Percentiles rank a stretch among this genome's conserved stretches.
phyloP scores from a whole-genome alignment of 2,329 filamentous ascomycete genomes.

The Aspergillus pseudoglaucus region DNA sequence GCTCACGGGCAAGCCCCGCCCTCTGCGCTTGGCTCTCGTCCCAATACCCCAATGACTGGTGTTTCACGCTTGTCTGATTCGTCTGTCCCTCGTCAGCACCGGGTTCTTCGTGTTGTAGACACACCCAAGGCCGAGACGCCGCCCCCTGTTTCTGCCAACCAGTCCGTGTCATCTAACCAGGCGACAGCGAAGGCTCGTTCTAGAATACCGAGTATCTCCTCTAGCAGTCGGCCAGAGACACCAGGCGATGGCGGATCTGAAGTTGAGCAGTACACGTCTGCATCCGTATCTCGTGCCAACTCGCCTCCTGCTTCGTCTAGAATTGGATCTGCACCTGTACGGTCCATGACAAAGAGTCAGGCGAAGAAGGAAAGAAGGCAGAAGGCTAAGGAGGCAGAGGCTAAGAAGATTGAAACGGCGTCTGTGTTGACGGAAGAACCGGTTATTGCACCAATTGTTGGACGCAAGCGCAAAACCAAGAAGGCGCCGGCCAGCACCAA shows the following conservation, averaged over 20 bases:
- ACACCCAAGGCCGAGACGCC: slow-evolving; percentile 48
- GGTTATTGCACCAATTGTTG: slow-evolving; percentile 56
- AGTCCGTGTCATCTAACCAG: slow-evolving; percentile 26
- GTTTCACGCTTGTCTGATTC: slow-evolving; percentile 34
- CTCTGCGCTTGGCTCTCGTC: slow-evolving; percentile 39
- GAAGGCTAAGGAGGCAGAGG: slow-evolving; percentile 42
- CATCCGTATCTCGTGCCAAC: slow-evolving; percentile 54
- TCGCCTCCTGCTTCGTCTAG: slow-evolving; percentile 49
- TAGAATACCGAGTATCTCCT: slow-evolving; percentile 43
- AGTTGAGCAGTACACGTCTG: slow-evolving; percentile 51
- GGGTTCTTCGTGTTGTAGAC: slow-evolving; percentile 52
- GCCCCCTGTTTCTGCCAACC: slow-evolving; percentile 22
- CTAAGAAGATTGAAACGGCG: slow-evolving; percentile 35
- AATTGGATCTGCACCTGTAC: slow-evolving; percentile 54
- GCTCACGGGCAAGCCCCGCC: slow-evolving; percentile 20
- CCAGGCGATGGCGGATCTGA: slow-evolving; percentile 56
- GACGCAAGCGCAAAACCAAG: slow-evolving; percentile 55
- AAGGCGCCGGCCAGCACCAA: slow-evolving; percentile 30
- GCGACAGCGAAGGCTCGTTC: slow-evolving; percentile 26
- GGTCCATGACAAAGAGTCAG: slow-evolving; percentile 56
- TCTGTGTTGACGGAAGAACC: slow-evolving; percentile 42
- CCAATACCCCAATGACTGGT: slow-evolving; percentile 41
- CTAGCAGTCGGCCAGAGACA: slow-evolving; percentile 54
- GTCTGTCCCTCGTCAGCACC: slow-evolving; percentile 35
- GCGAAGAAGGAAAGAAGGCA: slow-evolving; percentile 53